Conservation (phyloP, 2,329 filamentous ascomycete species). For the Cercospora citrullina region DNA sequence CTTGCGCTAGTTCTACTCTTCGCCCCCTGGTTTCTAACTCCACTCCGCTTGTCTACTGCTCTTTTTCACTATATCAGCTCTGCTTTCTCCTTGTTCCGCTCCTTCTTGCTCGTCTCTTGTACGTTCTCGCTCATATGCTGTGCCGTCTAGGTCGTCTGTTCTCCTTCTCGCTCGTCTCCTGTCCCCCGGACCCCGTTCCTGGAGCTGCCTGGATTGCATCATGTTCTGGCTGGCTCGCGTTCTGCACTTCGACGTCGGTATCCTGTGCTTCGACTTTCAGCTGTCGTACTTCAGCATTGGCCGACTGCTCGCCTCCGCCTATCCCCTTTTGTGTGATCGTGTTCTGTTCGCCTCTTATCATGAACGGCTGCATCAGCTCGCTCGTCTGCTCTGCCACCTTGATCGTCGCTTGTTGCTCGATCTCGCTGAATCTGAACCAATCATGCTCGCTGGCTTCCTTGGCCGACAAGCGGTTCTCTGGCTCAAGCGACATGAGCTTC, state of each 20-base stretch:
- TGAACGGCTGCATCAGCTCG: too few species aligned
- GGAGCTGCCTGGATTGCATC: background rate
- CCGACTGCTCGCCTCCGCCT: background rate
- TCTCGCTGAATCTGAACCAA: background rate
- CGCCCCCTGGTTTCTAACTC: background rate
- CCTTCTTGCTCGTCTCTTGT: too few species aligned
- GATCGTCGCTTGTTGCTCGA: too few species aligned
- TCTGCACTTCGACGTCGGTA: too few species aligned
- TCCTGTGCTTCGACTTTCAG: background rate
- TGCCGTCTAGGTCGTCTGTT: background rate
- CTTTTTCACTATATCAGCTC: background rate
- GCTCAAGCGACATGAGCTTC: background rate
- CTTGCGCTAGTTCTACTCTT: background rate
- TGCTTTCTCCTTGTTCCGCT: too few species aligned
- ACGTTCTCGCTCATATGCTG: background rate
- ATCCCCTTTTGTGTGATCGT: background rate
- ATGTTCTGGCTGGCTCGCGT: background rate
- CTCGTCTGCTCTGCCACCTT: too few species aligned
- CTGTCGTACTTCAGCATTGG: background rate
- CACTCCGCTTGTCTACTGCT: background rate
- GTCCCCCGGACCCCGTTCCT: background rate
- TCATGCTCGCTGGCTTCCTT: background rate
- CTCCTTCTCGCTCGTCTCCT: background rate
- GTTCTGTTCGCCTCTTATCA: too few species aligned
- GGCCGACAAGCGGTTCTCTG: background rate